A percentile compares a stretch with the other conserved stretches of the same genome.
Evolutionary conservation across 192 early-diverging fungal genomes (phyloP).

Genomic region (Backusella morwellensis): DNA sequence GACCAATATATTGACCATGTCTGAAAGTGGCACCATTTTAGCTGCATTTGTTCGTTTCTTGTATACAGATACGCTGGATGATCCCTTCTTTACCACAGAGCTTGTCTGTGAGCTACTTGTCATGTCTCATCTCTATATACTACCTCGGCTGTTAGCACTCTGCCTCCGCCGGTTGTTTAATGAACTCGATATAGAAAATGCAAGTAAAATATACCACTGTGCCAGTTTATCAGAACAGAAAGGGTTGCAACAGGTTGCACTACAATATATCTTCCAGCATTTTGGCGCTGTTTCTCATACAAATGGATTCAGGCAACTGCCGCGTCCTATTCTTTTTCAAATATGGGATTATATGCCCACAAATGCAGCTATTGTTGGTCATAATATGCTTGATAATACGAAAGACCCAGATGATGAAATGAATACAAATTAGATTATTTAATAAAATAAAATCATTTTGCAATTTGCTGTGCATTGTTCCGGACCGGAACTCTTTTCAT

Average conservation of each 20-base stretch:
- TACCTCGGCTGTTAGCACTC: slow-evolving; percentile 51
- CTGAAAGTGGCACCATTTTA: slow-evolving; percentile 50
- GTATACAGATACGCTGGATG: slow-evolving; percentile 55
- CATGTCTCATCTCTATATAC: slow-evolving; percentile 59
- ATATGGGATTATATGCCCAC: slow-evolving; percentile 59
- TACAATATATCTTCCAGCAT: slow-evolving; percentile 55
- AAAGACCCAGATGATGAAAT: not conserved
- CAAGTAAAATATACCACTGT: slow-evolving; percentile 52
- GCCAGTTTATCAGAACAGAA: slow-evolving; percentile 49
- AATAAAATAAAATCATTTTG: not conserved
- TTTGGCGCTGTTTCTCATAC: slow-evolving; percentile 64
- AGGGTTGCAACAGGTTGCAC: slow-evolving; percentile 49
- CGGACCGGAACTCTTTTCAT: not conserved
- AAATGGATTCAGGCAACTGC: slow-evolving; percentile 49
- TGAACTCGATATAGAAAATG: slow-evolving; percentile 51
- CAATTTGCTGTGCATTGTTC: not conserved
- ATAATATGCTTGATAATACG: not conserved
- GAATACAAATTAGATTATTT: not conserved
- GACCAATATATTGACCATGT: slow-evolving; percentile 41
- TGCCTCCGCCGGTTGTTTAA: slow-evolving; percentile 45
- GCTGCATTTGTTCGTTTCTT: slow-evolving; percentile 53
- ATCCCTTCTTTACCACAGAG: slow-evolving; percentile 29
- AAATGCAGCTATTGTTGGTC: slow-evolving; percentile 31
- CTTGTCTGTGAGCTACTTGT: slow-evolving; percentile 53
- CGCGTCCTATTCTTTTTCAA: slow-evolving; percentile 50